Evolutionary conservation across 176 grass and related monocot species (phyloP).

Genomic region (Ensete glaucum): DNA sequence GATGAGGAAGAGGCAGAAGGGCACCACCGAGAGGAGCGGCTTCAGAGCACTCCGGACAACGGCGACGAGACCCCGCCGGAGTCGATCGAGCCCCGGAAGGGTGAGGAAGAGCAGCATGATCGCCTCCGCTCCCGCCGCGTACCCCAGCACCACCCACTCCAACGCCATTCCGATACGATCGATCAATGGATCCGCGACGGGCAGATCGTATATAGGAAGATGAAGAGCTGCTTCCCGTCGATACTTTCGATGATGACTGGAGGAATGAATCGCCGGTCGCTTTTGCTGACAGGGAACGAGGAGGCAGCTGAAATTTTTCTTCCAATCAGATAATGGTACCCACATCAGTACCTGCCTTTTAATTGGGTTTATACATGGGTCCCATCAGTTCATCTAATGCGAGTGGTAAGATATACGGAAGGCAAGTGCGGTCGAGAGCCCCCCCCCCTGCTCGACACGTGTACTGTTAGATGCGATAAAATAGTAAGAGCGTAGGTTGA

Average conservation of each 20-base stretch:
- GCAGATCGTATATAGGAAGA: neutral
- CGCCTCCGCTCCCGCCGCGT: slow-evolving; percentile 86
- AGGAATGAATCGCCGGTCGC: too few species aligned
- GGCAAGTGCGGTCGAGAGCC: too few species aligned
- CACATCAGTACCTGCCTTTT: too few species aligned
- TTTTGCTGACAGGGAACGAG: too few species aligned
- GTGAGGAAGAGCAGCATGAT: slow-evolving; percentile 96
- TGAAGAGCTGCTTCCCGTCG: neutral
- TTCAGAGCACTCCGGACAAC: slow-evolving; percentile 69
- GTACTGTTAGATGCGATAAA: too few species aligned
- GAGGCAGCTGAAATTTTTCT: too few species aligned
- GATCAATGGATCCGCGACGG: neutral
- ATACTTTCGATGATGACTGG: neutral
- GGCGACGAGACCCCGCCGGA: slow-evolving; percentile 64
- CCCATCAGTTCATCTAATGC: too few species aligned
- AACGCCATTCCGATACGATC: slow-evolving; percentile 45
- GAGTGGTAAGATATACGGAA: too few species aligned
- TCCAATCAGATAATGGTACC: too few species aligned
- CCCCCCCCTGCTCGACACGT: too few species aligned
- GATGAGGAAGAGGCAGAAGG: slow-evolving; percentile 86
- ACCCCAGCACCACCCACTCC: slow-evolving; percentile 91
- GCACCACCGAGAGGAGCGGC: slow-evolving; percentile 83
- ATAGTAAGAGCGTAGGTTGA: too few species aligned
- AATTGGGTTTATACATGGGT: too few species aligned
- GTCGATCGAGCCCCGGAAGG: slow-evolving; percentile 58